Evolutionary conservation across 768 basidiomycete species (phyloP).

Genomic region (Trametes cingulata): DNA sequence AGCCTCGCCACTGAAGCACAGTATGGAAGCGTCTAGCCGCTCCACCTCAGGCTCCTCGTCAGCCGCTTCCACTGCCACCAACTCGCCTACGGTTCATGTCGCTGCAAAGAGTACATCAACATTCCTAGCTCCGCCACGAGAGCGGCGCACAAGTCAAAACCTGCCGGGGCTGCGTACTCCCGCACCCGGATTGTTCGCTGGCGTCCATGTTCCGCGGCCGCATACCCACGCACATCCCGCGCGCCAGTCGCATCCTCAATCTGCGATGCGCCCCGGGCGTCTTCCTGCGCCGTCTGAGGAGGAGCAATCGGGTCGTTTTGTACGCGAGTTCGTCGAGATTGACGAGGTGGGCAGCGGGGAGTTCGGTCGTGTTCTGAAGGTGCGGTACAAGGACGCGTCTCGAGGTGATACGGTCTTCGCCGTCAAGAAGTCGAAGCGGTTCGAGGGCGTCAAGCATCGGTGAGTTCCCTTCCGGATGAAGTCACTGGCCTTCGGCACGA

Average conservation of each 20-base stretch:
- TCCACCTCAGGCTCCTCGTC: conserved; percentile 62
- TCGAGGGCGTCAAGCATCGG: conserved; percentile 91
- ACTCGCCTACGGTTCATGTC: conserved; percentile 26
- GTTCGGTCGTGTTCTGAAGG: conserved; percentile 92
- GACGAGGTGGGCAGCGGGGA: conserved; percentile 88
- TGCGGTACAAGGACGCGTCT: conserved; percentile 53
- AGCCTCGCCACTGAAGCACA: conserved; percentile 49
- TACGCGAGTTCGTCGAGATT: conserved; percentile 76
- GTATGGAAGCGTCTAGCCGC: conserved; percentile 40
- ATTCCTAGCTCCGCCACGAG: not conserved
- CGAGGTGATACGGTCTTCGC: conserved; percentile 57
- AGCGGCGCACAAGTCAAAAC: conserved; percentile 13
- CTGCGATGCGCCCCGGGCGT: conserved; percentile 8
- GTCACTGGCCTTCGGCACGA: not conserved
- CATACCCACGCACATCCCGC: conserved; percentile 23
- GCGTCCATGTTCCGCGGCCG: conserved; percentile 12
- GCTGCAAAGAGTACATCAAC: conserved; percentile 7
- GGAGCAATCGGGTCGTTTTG: conserved; percentile 66
- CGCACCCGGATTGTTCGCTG: conserved; percentile 17
- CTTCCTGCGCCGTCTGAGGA: conserved; percentile 37
- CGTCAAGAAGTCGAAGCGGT: conserved; percentile 92
- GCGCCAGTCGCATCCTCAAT: conserved; percentile 15
- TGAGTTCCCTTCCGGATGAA: conserved; percentile 40
- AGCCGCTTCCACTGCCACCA: conserved; percentile 34
- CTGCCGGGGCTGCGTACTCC: conserved; percentile 8